Percentiles rank a stretch among this genome's conserved stretches.
phyloP scores from a whole-genome alignment of 352 stramenopile species.

The Phytophthora pisi region DNA sequence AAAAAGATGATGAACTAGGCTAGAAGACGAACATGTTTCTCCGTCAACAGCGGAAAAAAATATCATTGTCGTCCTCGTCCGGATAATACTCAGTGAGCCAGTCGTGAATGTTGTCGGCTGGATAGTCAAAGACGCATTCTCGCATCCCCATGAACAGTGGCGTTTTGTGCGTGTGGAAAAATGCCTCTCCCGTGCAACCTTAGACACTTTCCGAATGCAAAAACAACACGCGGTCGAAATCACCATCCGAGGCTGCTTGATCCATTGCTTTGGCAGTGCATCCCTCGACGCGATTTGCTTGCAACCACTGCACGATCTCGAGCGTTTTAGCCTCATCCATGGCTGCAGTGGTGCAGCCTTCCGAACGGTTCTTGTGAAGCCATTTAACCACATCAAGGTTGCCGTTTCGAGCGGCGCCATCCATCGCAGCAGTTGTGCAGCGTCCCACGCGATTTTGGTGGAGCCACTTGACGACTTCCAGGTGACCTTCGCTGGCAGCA shows the following conservation, averaged over 20 bases:
- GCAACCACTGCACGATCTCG: not conserved
- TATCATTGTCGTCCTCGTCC: no score
- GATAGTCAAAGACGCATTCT: not conserved
- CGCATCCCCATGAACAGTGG: not conserved
- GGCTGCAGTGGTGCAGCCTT: not conserved
- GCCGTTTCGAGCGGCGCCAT: no score
- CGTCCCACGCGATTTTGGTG: no score
- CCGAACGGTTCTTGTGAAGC: not conserved
- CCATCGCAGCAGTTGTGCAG: no score
- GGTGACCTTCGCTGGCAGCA: no score
- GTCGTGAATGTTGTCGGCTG: slow-evolving; percentile 4
- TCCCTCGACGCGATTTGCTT: not conserved
- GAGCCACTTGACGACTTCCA: no score
- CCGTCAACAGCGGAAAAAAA: no score
- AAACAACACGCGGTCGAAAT: slow-evolving; percentile 2
- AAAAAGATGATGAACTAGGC: no score
- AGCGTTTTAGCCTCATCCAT: slow-evolving; percentile 1
- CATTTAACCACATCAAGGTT: not conserved
- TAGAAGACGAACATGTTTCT: no score
- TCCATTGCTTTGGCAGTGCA: not conserved
- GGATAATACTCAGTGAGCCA: slow-evolving; percentile 1
- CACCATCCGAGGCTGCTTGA: not conserved
- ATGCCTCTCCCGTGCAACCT: not conserved
- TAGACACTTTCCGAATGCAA: not conserved
- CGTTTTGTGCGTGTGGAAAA: not conserved